A percentile compares a stretch with the other conserved stretches of the same genome.
phyloP scores from a whole-genome alignment of 306 rosid species.

The Pyrus bretschneideri region DNA sequence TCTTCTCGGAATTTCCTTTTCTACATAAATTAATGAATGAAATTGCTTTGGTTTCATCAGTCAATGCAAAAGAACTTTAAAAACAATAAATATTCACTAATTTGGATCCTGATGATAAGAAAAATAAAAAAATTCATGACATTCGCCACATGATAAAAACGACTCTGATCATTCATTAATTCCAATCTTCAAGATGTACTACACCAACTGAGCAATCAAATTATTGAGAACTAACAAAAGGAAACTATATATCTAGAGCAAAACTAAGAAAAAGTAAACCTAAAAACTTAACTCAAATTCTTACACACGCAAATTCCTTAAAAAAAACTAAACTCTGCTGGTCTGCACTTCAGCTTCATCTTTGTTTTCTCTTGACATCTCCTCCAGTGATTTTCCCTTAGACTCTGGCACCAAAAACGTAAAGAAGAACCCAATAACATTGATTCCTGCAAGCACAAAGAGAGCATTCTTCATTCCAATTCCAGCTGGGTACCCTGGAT shows the following conservation, averaged over 20 bases:
- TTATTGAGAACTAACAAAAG: not conserved
- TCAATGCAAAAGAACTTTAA: too few relatives aligned
- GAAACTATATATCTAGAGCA: not conserved
- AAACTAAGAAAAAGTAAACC: not conserved
- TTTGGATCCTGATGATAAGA: not conserved
- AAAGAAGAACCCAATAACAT: slow-evolving; percentile 46
- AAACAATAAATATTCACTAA: too few relatives aligned
- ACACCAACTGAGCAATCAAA: not conserved
- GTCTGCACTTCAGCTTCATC: not conserved
- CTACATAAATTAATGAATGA: too few relatives aligned
- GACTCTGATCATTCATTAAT: not conserved
- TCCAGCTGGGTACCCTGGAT: slow-evolving; percentile 36
- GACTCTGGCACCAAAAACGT: slow-evolving; percentile 63
- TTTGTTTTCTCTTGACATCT: slow-evolving; percentile 46
- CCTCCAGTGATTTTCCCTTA: slow-evolving; percentile 47
- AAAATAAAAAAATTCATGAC: not conserved
- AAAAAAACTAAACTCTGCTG: not conserved
- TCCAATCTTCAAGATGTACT: not conserved
- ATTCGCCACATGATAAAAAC: not conserved
- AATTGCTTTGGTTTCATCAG: too few relatives aligned
- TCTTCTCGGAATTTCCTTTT: too few relatives aligned
- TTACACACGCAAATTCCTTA: not conserved
- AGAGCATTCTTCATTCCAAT: slow-evolving; percentile 41
- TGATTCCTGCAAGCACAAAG: slow-evolving; percentile 31
- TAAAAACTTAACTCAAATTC: not conserved